Base-by-base conservation (phyloP, 1,284 basidiomycete genomes). In the Microbotryum lychnidis-dioicae region DNA sequence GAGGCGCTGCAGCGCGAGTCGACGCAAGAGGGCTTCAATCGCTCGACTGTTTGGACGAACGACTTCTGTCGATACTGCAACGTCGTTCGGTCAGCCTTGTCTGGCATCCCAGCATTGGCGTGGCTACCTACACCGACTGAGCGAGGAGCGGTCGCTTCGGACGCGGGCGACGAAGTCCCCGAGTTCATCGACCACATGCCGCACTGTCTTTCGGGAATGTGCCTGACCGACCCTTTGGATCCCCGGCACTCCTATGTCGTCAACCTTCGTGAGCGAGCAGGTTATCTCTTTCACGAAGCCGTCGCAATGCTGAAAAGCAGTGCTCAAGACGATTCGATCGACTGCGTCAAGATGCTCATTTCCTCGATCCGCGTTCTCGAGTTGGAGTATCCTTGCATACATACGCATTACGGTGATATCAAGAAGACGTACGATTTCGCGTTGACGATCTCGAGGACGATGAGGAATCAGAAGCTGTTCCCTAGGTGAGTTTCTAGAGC, bases 271-370 rank as follows among this genome's bases (percentile, higher is more conserved):
- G 72, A 75, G 25, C 82, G 84, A 18, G 87, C 87, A 64, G 91
- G 89, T 3, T 76, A 83, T 49, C 77, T 89, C 20, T 76, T 91
- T 37, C 82, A 87, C 66, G 78, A 78, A 20, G 91, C 91, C 2
- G 85, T 90, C 0, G 65, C 69, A 63, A 62, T 62, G 61, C 68
- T 62, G 67, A 71, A 81, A 51, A 80, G 80, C 50, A 74, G 81
- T 67, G 65, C 80, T 68, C 76, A 79, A 37, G 92, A 96, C 75
- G 91, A 93, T 74, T 92, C 94, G 69, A 91, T 93, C 60, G 96
- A 98, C 74, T 86, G 89, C 12, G 84, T 96, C 64, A 79, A 79
- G 68, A 74, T 78, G 59, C 73, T 81, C 10, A 75, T 81, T 45
- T 74, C 70, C 12, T 84, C 84, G 1, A 84, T 89, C 51, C 87